phyloP scores from a whole-genome alignment of 805 yeast genomes.

The Teunomyces kruisii region DNA sequence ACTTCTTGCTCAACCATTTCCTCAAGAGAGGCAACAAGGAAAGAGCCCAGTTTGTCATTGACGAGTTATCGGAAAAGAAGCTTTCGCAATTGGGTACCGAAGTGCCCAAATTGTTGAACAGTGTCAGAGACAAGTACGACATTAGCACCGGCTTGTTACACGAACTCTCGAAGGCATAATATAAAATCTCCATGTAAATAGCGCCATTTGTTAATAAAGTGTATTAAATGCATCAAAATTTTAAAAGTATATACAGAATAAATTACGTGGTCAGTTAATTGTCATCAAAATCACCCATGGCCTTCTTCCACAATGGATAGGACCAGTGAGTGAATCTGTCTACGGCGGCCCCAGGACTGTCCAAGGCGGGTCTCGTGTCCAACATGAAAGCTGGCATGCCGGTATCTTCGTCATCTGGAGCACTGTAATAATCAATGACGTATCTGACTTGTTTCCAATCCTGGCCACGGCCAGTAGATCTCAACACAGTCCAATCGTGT shows the following conservation, averaged over 20 bases:
- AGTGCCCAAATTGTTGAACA: conserved; percentile 36
- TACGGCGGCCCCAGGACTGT: conserved; percentile 55
- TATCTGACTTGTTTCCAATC: conserved; percentile 78
- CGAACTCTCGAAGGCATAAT: not conserved
- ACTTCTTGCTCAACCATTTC: conserved; percentile 44
- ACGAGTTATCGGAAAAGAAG: conserved; percentile 33
- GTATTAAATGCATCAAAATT: conserved; percentile 2
- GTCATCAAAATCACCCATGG: conserved; percentile 54
- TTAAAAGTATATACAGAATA: not conserved
- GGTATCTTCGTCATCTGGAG: conserved; percentile 81
- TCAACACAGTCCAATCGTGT: conserved; percentile 96
- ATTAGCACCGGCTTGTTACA: conserved; percentile 10
- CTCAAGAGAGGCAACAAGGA: conserved; percentile 27
- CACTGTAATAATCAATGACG: conserved; percentile 94
- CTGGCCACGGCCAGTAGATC: conserved; percentile 48
- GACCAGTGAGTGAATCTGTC: conserved; percentile 75
- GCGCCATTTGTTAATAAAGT: conserved; percentile 8
- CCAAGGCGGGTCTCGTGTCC: conserved; percentile 95
- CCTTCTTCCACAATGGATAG: conserved; percentile 64
- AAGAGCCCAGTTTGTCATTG: conserved; percentile 34
- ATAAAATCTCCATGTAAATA: not conserved
- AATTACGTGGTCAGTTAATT: conserved; percentile 1
- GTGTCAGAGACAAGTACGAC: conserved; percentile 14
- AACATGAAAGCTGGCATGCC: conserved; percentile 90
- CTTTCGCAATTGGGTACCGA: conserved; percentile 36